Evolutionary conservation across 257 asterid genomes (phyloP), one percentile per base, ranked within the genome.

Genomic region (Misopates orontium): DNA sequence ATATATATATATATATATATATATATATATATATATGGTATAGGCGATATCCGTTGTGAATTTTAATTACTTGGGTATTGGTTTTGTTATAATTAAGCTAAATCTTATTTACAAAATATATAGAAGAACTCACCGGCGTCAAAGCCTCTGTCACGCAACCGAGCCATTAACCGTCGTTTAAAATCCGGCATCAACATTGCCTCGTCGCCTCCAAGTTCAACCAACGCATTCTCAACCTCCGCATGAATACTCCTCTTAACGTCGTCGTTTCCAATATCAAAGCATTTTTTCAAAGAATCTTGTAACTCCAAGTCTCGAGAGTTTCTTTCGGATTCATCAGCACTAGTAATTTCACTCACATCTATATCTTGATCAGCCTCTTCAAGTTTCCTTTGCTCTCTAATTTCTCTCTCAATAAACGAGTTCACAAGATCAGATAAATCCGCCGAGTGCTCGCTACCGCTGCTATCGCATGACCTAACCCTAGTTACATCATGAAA

Each of bases 391-490:
- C 64, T 65, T 16, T 59, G 44, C 14, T 56, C 79, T 31, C 56
- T 51, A 9, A 13, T 18, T 4, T 53, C 79, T 50, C 67, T 74
- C 48, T 80, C 85, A 8, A 78, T 51, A 68, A 79, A 84, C 9
- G 83, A 81, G 25, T 77, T 75, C 14, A 83, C 82, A 9, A 80
- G 84, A 53, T 53, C 75, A 3, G 85, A 80, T 16, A 79, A 74
- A 68, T 77, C 79, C 47, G 71, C 64, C 0, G 83, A 77, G 69
- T 83, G 71, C 58, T 83, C 88, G 65, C 84, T 77, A 7, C 83
- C 90, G 76, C 83, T 84, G 68, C 83, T 79, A 28, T 70, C 76
- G 59, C 77, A 77, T 4, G 70, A 41, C 69, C 80, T 56, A 0
- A 67, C 70, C 71, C 44, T 60, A 15, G 73, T 78, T 71, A 69